Evolutionary conservation across 768 basidiomycete species (phyloP), one percentile per base, ranked within the genome.

Genomic region (Scleroderma bovista): DNA sequence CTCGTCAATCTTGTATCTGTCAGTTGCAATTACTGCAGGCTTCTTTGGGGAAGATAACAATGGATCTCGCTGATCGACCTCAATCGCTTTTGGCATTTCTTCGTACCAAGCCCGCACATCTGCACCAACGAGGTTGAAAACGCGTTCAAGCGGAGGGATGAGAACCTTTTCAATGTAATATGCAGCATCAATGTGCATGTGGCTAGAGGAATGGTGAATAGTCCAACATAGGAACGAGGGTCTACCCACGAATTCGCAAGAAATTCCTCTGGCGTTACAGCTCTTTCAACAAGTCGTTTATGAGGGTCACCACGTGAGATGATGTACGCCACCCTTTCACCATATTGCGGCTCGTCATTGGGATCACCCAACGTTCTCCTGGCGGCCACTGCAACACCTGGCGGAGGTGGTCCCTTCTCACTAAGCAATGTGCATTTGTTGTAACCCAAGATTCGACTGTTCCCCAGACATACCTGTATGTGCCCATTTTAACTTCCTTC

Each of bases 401-500:
- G 93, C 6, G 91, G 93, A 1, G 94, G 96, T 1, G 83, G 81
- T 0, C 73, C 84, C 54, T 82, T 84, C 46, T 93, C 91, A 53
- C 95, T 97, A 23, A 33, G n/a, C 6, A 24, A 29, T 17, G 31
- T 13, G 19, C 11, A 11, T 39, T 33, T 33, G 32, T 42, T 22
- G 10, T 15, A 15, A 23, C 41, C 38, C 17, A 9, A 29, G 32
- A 34, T 22, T 34, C 40, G 11, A 48, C 17, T 47, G 44, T 19
- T 15, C 12, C 12, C 22, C 43, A 16, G 8, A 55, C 70, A 44
- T 46, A 88, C 93, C 88, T 93, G 62, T 98, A 98, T 1, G 87
- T 89, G 12, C 96, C 96, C 76, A 98, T 77, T 58, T 72, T 84
- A 24, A 98, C 93, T 67, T 94, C 91, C 62, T 95, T 95, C 0